Percentiles rank a stretch among this genome's conserved stretches.
phyloP scores from a whole-genome alignment of 768 basidiomycete species.

The Lentinus tigrinus region DNA sequence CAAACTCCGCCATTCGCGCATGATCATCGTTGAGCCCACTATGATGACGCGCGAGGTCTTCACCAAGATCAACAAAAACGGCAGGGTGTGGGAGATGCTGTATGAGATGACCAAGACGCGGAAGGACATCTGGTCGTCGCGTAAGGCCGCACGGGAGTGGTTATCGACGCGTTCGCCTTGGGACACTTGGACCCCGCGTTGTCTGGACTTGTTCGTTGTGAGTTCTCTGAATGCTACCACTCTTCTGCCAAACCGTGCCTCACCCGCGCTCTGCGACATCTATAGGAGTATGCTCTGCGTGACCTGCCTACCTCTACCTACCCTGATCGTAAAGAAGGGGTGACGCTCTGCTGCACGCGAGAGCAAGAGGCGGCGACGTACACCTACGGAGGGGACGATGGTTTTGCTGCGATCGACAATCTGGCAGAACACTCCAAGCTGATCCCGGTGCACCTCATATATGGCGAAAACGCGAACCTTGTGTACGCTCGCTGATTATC shows the following conservation, averaged over 20 bases:
- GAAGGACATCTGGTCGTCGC: constrained; percentile 16
- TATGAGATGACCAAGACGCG: neutral
- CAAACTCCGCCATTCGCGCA: neutral
- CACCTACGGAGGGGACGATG: constrained; percentile 10
- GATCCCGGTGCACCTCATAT: constrained; percentile 22
- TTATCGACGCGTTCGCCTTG: constrained; percentile 7
- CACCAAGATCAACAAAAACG: neutral
- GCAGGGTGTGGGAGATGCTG: neutral
- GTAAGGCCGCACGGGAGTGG: constrained; percentile 5
- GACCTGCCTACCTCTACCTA: constrained; percentile 22
- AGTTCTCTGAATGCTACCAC: too few relatives aligned
- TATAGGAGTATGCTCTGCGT: constrained; percentile 13
- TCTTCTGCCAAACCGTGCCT: too few relatives aligned
- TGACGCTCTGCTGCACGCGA: constrained; percentile 23
- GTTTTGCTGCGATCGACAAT: constrained; percentile 1
- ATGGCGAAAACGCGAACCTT: neutral
- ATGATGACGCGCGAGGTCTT: constrained; percentile 8
- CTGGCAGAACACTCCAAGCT: constrained; percentile 8
- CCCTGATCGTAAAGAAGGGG: constrained; percentile 22
- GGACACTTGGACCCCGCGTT: constrained; percentile 5
- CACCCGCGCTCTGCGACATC: neutral
- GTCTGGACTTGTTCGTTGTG: too few relatives aligned
- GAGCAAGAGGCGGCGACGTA: constrained; percentile 20
- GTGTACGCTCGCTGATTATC: too few relatives aligned
- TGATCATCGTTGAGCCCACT: constrained; percentile 13